phyloP scores from a whole-genome alignment of 352 stramenopile genomes.

The Thraustochytrium striatum region DNA sequence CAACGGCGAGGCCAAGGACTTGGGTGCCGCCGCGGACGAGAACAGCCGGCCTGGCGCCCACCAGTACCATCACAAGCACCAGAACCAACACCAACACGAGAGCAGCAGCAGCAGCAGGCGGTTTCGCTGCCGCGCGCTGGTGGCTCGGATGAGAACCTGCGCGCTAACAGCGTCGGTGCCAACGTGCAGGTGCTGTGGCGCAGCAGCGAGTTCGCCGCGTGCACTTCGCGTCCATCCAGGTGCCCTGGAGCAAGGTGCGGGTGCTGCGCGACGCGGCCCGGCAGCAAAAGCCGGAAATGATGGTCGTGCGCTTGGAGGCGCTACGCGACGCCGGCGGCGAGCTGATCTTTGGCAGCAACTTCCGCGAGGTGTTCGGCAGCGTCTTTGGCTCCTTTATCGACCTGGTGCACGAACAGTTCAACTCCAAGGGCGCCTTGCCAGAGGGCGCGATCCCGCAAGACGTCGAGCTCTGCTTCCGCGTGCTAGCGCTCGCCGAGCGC shows the following conservation, averaged over 20 bases:
- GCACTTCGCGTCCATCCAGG: constrained; percentile 36
- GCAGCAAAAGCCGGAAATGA: neutral
- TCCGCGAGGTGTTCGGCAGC: constrained; percentile 14
- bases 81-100: no score
- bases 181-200: constrained; percentile 27
- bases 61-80: neutral
- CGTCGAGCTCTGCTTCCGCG: neutral
- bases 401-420: constrained; percentile 29
- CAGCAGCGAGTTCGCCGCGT: constrained; percentile 1
- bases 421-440: neutral
- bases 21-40: neutral
- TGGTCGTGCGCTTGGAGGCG: neutral
- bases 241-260: constrained; percentile 20
- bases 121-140: neutral
- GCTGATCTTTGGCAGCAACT: constrained; percentile 22
- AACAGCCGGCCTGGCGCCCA: neutral
- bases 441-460: neutral
- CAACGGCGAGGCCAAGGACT: neutral
- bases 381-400: constrained; percentile 19
- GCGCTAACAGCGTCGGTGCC: neutral
- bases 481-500: constrained; percentile 23
- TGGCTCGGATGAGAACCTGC: neutral
- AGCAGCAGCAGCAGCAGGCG: neutral
- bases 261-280: constrained; percentile 7
- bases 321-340: neutral